Evolutionary conservation across 2,329 filamentous ascomycete species (phyloP), one percentile per base, ranked within the genome.

Genomic region (Verticillium zaregamsianum): DNA sequence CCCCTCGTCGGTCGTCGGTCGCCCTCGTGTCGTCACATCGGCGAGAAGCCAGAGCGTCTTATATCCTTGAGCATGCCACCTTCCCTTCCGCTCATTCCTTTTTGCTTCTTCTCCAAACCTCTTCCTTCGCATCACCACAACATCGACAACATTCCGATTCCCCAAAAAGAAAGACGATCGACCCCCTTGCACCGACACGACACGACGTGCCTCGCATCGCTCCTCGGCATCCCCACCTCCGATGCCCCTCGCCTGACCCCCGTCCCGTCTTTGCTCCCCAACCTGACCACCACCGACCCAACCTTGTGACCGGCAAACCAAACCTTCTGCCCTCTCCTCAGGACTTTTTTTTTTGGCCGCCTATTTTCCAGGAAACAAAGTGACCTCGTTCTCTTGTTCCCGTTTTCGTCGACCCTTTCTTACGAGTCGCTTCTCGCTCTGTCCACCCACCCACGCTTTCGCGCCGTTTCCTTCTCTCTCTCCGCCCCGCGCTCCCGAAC

Each of bases 351-450:
- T 14, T 23, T 23, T 37, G 55, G 25, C 23, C 55, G 25, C 17
- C 55, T 32, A 28, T 23, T 12, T 33, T 32, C 7, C 9, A 28
- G 55, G 55, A 56, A 32, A 56, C 54, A 32, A 32, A 32, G 61
- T 65, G 64, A 62, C 66, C 63, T 28, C 4, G 28, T 28, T 6
- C 63, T 73, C 70, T 75, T 76, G 73, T 20, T 45, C 15, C 23
- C n/a, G 15, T 20, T n/a, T n/a, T n/a, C 35, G 8, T 25, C 45
- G 45, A 49, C 45, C 3, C 45, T 49, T 49, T 49, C 45, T 25
- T n/a, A 25, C 20, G n/a, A 49, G 45, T 49, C 45, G 20, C n/a
- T 49, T 25, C 45, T 49, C 45, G 45, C 45, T 49, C 3, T 49
- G 45, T 49, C 45, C 45, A 23, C 23, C 45, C 45, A 23, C 45